These are phyloP conservation scores for Cystoisospora suis DNA, from an alignment of 169 alveolate species.

Conservation along the genomic window DNA sequence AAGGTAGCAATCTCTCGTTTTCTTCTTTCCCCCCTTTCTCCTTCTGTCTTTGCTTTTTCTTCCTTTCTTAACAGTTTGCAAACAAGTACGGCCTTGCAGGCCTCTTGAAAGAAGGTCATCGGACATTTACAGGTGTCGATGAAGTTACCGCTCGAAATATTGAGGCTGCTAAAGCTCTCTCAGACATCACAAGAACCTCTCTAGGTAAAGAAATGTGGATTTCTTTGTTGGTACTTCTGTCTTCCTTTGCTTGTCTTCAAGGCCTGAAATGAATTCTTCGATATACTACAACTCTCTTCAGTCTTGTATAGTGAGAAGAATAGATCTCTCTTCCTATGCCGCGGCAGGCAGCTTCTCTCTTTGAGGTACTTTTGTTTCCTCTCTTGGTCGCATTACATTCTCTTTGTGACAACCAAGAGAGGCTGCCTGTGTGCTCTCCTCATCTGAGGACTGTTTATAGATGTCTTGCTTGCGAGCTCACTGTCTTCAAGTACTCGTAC, in stretches of 20 bases:
- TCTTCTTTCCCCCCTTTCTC: too few species aligned
- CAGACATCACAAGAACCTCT: slow-evolving; percentile 91
- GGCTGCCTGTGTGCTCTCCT: not conserved
- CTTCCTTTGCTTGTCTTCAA: not conserved
- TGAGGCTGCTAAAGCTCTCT: slow-evolving; percentile 90
- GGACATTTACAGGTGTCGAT: slow-evolving; percentile 91
- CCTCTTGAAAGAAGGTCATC: slow-evolving; percentile 80
- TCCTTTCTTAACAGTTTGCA: slow-evolving; percentile 48
- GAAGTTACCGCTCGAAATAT: slow-evolving; percentile 91
- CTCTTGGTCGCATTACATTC: not conserved
- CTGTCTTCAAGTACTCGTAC: too few species aligned
- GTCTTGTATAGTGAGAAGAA: not conserved
- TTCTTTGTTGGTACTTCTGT: not conserved
- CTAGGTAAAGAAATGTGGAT: slow-evolving; percentile 6
- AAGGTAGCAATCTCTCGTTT: too few species aligned
- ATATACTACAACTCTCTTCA: not conserved
- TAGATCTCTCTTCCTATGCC: too few species aligned
- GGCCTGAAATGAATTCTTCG: not conserved
- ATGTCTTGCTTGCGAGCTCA: too few species aligned
- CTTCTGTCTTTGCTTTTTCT: not conserved
- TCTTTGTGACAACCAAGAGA: not conserved
- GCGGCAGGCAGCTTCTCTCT: too few species aligned
- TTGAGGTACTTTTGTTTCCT: not conserved
- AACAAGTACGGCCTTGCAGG: slow-evolving; percentile 65
- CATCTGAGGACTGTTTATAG: not conserved